A percentile compares a stretch with the other conserved stretches of the same genome.
phyloP scores from a whole-genome alignment of 495 filamentous ascomycete genomes.

The Penicillium chermesinum region DNA sequence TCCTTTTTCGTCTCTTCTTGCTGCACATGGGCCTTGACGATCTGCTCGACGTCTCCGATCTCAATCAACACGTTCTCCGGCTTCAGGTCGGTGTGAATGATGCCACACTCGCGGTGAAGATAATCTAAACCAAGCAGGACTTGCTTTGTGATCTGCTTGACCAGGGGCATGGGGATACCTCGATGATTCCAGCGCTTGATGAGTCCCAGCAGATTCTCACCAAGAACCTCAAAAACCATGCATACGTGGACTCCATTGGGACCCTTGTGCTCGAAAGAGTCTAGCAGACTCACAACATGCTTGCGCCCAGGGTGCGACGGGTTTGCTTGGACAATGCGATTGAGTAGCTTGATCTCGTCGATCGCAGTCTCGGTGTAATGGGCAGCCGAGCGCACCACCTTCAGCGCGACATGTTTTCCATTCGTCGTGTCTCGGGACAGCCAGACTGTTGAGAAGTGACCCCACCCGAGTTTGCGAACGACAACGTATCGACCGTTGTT shows the following conservation, averaged over 20 bases:
- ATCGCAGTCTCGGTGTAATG: conserved; percentile 99
- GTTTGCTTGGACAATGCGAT: conserved; percentile 93
- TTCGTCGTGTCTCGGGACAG: conserved; percentile 86
- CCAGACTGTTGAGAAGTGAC: conserved; percentile 99
- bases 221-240: conserved; percentile 98
- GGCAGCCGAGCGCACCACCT: conserved; percentile 93
- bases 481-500: conserved; percentile 96
- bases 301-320: conserved; percentile 86
- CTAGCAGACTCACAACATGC: conserved; percentile 91
- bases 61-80: conserved; percentile 98
- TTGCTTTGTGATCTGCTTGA: conserved; percentile 98
- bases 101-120: conserved; percentile 94
- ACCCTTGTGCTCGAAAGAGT: conserved; percentile 96
- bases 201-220: conserved; percentile 89
- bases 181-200: conserved; percentile 99
- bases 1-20: conserved; percentile 59
- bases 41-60: conserved; percentile 96
- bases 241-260: conserved; percentile 95
- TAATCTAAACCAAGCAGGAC: conserved; percentile 94
- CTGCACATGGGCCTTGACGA: conserved; percentile 92
- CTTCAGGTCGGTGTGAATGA: conserved; percentile 97
- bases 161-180: conserved; percentile 90
- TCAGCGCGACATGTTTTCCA: conserved; percentile 92
- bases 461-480: conserved; percentile 96
- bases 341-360: conserved; percentile 97